Base-by-base conservation (phyloP, 2,329 filamentous ascomycete genomes). In the Diaporthe caulivora region DNA sequence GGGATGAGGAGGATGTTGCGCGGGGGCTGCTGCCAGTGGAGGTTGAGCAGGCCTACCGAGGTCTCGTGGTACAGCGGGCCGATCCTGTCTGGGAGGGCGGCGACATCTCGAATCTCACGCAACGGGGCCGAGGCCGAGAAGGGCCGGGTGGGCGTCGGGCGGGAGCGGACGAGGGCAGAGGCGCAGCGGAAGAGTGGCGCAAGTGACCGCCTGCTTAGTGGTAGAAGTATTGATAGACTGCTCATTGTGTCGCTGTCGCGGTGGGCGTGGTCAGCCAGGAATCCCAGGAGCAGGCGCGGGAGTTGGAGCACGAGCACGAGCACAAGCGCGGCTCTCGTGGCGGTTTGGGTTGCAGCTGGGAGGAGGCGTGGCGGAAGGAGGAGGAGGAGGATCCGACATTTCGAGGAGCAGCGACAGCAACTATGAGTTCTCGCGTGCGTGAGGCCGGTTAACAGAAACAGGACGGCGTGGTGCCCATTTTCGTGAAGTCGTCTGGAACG, bases 51-150 rank as follows among this genome's bases (percentile, higher is more conserved):
- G 0, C 87, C 88, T 21, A 73, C 44, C 13, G 87, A 88, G 3
- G 84, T 85, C 84, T 92, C 88, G 82, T 90, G 87, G 81, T 93
- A 94, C 76, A 85, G 86, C 13, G 92, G 92, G n/a, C 88, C 82
- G 55, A 92, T 85, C 70, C 92, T 88, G 60, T 87, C 81, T 3
- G 87, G 87, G 9, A 92, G 85, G 29, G 82, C 78, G 7, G 84
- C 81, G 34, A 87, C 82, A 77, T 89, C 86, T 77, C 86, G 85
- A 31, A 92, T 85, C 77, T 89, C 84, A 73, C 77, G 81, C 75
- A 84, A 83, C 18, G 76, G 71, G 17, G 82, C 71, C 3, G 89
- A 88, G 11, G 83, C 83, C 9, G 89, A 89, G 78, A 93, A 90
- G 75, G 76, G 77, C 9, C 69, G 55, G 21, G 76, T 87, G 83